These are phyloP conservation scores for Acanthochlamys bracteata DNA, from an alignment of 106 monocot species.

Conservation along the genomic window DNA sequence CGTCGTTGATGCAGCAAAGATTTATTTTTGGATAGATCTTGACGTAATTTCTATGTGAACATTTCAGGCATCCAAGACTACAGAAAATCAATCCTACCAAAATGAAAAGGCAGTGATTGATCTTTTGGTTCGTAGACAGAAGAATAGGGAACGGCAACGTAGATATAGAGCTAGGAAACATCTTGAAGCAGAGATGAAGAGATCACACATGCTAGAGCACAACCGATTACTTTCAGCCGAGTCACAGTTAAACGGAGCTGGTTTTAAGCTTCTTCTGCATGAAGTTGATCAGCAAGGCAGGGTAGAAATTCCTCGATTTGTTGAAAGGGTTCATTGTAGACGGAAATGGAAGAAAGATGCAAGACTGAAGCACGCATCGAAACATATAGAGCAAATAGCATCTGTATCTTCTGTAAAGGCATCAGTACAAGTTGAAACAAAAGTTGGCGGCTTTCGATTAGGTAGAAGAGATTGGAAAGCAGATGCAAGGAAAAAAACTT, in stretches of 20 bases:
- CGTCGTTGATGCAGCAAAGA: too few relatives aligned
- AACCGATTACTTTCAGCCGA: background rate
- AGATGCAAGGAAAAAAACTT: constrained; percentile 29
- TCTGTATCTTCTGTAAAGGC: background rate
- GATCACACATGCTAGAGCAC: constrained; percentile 7
- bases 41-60: background rate
- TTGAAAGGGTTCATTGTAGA: constrained; percentile 14
- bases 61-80: background rate
- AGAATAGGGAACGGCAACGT: constrained; percentile 44
- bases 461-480: constrained; percentile 35
- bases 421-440: constrained; percentile 3
- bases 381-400: background rate
- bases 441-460: background rate
- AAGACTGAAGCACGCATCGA: constrained; percentile 10
- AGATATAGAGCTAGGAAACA: constrained; percentile 43
- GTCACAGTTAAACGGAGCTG: background rate
- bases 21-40: too few relatives aligned
- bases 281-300: background rate
- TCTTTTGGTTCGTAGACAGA: constrained; percentile 22
- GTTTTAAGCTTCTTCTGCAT: background rate
- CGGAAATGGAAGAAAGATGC: constrained; percentile 47
- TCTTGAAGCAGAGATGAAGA: constrained; percentile 28
- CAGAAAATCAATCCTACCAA: background rate
- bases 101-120: constrained; percentile 5
- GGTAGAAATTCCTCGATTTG: background rate